Evolutionary conservation across 139 green algal species (phyloP).

Genomic region (Closterium sp.): DNA sequence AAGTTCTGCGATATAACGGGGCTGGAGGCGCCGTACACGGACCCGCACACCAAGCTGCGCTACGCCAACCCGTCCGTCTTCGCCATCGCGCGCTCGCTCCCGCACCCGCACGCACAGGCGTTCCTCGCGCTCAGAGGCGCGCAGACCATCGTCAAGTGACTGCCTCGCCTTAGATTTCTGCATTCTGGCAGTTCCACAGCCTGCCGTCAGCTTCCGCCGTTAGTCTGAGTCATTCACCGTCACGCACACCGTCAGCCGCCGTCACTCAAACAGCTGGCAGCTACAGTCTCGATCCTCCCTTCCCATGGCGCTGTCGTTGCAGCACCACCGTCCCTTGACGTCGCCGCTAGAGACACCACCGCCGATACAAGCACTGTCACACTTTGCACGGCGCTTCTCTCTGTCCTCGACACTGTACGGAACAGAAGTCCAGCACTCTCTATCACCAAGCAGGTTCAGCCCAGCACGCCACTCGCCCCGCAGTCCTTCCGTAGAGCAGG

Average conservation of each 20-base stretch:
- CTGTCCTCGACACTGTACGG: no score
- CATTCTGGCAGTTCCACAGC: neutral
- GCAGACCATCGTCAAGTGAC: conserved; percentile 33
- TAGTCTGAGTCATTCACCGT: neutral
- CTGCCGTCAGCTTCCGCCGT: neutral
- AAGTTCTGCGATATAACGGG: conserved; percentile 68
- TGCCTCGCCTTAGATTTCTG: neutral
- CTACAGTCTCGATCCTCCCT: neutral
- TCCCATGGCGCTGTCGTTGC: neutral
- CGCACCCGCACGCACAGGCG: conserved; percentile 45
- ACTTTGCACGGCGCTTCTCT: no score
- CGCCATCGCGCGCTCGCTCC: conserved; percentile 33
- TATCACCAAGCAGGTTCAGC: no score
- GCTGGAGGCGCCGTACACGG: conserved; percentile 56
- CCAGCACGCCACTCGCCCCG: no score
- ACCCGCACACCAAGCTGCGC: conserved; percentile 61
- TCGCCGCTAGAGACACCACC: neutral
- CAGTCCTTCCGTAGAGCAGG: no score
- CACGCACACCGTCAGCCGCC: neutral
- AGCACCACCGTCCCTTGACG: neutral
- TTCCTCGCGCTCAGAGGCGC: conserved; percentile 35
- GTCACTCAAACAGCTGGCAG: neutral
- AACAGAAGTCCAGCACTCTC: no score
- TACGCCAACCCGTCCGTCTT: conserved; percentile 55
- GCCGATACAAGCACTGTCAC: no score